Conservation (phyloP, 2,329 filamentous ascomycete species). For the Alternaria sp. region DNA sequence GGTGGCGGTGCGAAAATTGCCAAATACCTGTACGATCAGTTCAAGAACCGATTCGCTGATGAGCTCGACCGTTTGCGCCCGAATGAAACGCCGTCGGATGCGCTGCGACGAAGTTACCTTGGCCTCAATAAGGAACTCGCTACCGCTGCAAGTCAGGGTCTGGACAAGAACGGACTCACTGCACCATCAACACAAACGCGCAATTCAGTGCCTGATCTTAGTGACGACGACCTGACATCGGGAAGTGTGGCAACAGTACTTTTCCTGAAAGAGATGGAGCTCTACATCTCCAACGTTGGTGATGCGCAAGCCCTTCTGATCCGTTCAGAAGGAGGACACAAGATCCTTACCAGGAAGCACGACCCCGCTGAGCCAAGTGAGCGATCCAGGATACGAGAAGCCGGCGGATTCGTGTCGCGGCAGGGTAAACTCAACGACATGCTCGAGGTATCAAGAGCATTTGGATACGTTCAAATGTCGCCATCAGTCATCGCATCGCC, state of each 20-base stretch:
- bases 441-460: conserved; percentile 89
- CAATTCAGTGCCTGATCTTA: conserved; percentile 78
- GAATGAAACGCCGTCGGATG: conserved; percentile 80
- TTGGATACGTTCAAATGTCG: conserved; percentile 92
- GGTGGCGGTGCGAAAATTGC: conserved; percentile 93
- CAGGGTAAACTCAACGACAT: conserved; percentile 93
- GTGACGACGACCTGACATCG: conserved; percentile 85
- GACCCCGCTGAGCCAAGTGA: conserved; percentile 88
- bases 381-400: conserved; percentile 87
- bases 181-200: conserved; percentile 61
- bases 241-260: conserved; percentile 91
- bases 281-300: conserved; percentile 94
- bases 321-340: conserved; percentile 82
- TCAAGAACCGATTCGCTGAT: conserved; percentile 80
- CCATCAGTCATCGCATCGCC: conserved; percentile 92
- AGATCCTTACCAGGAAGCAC: conserved; percentile 87
- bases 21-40: conserved; percentile 96
- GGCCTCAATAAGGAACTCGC: conserved; percentile 93
- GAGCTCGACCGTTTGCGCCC: conserved; percentile 78
- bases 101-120: conserved; percentile 84
- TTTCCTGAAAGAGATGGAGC: conserved; percentile 86
- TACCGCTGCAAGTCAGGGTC: conserved; percentile 78
- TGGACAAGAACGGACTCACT: conserved; percentile 66
- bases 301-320: conserved; percentile 96
- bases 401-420: conserved; percentile 93